Conservation (phyloP, 352 stramenopile genomes). For the Globisporangium uncinulatum region DNA sequence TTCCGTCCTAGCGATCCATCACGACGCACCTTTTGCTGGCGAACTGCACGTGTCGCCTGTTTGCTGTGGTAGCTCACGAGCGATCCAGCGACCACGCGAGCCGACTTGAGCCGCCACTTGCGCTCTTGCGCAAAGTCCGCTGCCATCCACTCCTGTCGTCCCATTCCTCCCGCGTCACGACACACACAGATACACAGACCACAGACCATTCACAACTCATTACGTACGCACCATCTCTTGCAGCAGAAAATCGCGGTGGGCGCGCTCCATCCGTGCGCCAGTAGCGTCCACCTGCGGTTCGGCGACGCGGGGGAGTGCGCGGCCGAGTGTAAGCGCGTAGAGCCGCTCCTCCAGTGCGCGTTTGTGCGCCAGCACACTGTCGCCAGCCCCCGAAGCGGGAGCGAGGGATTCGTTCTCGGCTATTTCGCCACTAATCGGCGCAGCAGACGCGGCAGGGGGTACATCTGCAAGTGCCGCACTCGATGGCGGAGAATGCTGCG, state of each 20-base stretch:
- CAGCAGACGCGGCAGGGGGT: not conserved
- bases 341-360: conserved; percentile 31
- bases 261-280: conserved; percentile 27
- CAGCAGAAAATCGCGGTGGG: conserved; percentile 69
- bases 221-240: conserved; percentile 63
- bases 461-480: not conserved
- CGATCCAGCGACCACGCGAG: conserved; percentile 64
- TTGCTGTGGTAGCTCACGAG: conserved; percentile 55
- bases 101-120: conserved; percentile 74
- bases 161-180: not conserved
- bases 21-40: conserved; percentile 32
- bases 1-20: not conserved
- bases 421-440: not conserved
- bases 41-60: conserved; percentile 21
- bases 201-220: conserved; percentile 2
- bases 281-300: conserved; percentile 38
- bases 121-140: conserved; percentile 90
- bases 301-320: conserved; percentile 19
- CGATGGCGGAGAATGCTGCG: not conserved
- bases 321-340: conserved; percentile 43
- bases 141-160: conserved; percentile 84
- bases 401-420: conserved; percentile 5
- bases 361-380: conserved; percentile 23
- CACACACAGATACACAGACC: not conserved
- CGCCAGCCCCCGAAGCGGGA: no score